Conservation (phyloP, 1,284 basidiomycete genomes). For the Ustilago loliicola region DNA sequence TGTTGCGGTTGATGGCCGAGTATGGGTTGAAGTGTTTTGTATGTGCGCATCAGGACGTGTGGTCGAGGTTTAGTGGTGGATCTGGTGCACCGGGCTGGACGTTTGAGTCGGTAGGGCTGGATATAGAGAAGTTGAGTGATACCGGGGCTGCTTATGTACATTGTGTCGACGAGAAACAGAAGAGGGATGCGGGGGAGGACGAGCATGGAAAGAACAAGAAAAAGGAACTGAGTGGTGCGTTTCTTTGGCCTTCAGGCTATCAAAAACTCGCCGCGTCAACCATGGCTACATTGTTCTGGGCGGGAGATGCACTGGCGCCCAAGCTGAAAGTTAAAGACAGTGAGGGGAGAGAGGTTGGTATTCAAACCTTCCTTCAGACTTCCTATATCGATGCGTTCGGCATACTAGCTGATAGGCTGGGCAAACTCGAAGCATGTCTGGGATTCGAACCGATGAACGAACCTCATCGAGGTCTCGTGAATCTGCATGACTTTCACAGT, state of each 20-base stretch:
- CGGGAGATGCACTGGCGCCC: conserved; percentile 82
- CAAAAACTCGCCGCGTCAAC: conserved; percentile 70
- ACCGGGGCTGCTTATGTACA: conserved; percentile 67
- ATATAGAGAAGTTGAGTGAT: conserved; percentile 47
- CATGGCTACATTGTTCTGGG: conserved; percentile 71
- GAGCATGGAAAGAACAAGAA: conserved; percentile 10
- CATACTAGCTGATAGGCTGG: conserved; percentile 78
- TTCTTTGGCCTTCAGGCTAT: conserved; percentile 69
- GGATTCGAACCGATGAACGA: conserved; percentile 96
- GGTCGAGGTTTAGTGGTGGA: conserved; percentile 93
- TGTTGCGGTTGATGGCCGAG: conserved; percentile 82
- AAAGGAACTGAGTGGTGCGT: conserved; percentile 60
- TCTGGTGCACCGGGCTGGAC: conserved; percentile 77
- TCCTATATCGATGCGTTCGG: conserved; percentile 85
- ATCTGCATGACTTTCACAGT: conserved; percentile 82
- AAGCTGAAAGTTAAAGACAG: conserved; percentile 36
- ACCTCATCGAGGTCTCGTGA: conserved; percentile 92
- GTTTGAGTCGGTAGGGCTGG: conserved; percentile 61
- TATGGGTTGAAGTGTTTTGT: conserved; percentile 88
- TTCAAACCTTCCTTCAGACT: conserved; percentile 87
- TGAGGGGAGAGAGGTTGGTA: conserved; percentile 63
- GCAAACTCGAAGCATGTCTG: conserved; percentile 81
- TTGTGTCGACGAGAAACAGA: conserved; percentile 41
- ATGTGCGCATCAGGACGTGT: conserved; percentile 77
- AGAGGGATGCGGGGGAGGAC: not conserved